A percentile compares a stretch with the other conserved stretches of the same genome.
phyloP scores from a whole-genome alignment of 1,284 basidiomycete genomes.

The Pseudozyma tsukubaensis region DNA sequence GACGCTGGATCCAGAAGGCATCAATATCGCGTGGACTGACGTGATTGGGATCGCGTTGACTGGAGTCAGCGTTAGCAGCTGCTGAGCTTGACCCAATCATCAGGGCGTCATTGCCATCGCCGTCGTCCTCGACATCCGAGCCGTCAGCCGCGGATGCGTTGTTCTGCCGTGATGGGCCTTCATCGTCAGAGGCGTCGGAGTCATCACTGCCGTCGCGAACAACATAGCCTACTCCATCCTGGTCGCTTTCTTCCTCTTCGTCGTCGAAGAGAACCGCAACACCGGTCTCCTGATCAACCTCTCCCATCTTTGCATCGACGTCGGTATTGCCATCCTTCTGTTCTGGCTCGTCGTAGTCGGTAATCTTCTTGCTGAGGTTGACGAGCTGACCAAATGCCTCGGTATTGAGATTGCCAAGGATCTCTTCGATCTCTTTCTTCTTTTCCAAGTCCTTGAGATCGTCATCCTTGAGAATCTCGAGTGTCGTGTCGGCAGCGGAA shows the following conservation, averaged over 20 bases:
- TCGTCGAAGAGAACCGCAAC: slow-evolving; percentile 71
- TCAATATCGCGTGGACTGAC: slow-evolving; percentile 92
- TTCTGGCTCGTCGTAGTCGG: slow-evolving; percentile 84
- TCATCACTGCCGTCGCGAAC: slow-evolving; percentile 72
- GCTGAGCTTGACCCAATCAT: slow-evolving; percentile 50
- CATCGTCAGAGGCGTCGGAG: slow-evolving; percentile 75
- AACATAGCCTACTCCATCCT: slow-evolving; percentile 92
- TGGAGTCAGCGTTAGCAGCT: slow-evolving; percentile 68
- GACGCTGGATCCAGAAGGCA: slow-evolving; percentile 97
- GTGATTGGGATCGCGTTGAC: slow-evolving; percentile 69
- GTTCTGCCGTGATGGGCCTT: slow-evolving; percentile 71
- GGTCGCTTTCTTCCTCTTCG: slow-evolving; percentile 81
- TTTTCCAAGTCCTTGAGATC: slow-evolving; percentile 95
- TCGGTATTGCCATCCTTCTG: slow-evolving; percentile 69
- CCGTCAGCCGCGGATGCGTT: slow-evolving; percentile 72
- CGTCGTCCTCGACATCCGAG: slow-evolving; percentile 74
- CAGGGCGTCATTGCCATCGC: slow-evolving; percentile 75
- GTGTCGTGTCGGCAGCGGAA: slow-evolving; percentile 88
- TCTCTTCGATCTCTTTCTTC: slow-evolving; percentile 90
- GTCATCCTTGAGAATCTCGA: slow-evolving; percentile 91
- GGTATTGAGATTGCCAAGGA: slow-evolving; percentile 78
- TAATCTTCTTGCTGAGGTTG: slow-evolving; percentile 91
- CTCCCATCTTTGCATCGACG: slow-evolving; percentile 80
- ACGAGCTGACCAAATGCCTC: slow-evolving; percentile 88
- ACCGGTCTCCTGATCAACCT: slow-evolving; percentile 78